phyloP scores from a whole-genome alignment of 2,329 filamentous ascomycete genomes.

The Penicillium brasilianum region DNA sequence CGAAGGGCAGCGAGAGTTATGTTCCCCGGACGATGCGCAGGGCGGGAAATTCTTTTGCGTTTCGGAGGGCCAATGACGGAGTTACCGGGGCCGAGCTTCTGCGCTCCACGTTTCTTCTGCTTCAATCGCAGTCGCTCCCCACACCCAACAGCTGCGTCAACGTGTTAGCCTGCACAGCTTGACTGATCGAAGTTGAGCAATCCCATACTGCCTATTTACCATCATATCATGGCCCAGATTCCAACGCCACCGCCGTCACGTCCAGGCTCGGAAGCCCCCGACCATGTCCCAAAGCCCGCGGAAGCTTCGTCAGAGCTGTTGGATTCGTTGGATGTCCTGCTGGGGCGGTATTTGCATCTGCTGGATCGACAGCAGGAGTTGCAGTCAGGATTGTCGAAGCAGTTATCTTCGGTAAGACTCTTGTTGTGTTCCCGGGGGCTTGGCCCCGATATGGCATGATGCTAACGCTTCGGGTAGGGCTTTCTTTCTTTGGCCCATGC shows the following conservation, averaged over 20 bases:
- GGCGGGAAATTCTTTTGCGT: conserved; percentile 45
- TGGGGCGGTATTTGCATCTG: conserved; percentile 51
- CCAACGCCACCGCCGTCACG: conserved; percentile 44
- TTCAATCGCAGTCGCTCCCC: not conserved
- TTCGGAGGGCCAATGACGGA: conserved; percentile 43
- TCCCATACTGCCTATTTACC: not conserved
- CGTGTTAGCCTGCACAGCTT: conserved; percentile 1
- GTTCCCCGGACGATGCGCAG: conserved; percentile 22
- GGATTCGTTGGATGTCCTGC: conserved; percentile 45
- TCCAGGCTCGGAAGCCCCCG: conserved; percentile 34
- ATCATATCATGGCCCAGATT: conserved; percentile 38
- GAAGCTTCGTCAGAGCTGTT: conserved; percentile 35
- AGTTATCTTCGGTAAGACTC: conserved; percentile 46
- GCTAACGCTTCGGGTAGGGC: conserved; percentile 44
- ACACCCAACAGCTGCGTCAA: not conserved
- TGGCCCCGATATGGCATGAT: conserved; percentile 5
- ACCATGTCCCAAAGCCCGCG: conserved; percentile 26
- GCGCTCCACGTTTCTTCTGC: conserved; percentile 19
- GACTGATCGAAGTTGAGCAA: not conserved
- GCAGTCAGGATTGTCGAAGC: conserved; percentile 43
- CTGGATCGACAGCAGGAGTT: conserved; percentile 51
- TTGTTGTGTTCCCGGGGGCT: not conserved
- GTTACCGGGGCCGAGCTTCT: conserved; percentile 42
- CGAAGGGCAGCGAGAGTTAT: conserved; percentile 8
- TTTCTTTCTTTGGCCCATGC: conserved; percentile 56